Evolutionary conservation across 805 yeast species (phyloP).

Genomic region (Kuraishia ogatae): DNA sequence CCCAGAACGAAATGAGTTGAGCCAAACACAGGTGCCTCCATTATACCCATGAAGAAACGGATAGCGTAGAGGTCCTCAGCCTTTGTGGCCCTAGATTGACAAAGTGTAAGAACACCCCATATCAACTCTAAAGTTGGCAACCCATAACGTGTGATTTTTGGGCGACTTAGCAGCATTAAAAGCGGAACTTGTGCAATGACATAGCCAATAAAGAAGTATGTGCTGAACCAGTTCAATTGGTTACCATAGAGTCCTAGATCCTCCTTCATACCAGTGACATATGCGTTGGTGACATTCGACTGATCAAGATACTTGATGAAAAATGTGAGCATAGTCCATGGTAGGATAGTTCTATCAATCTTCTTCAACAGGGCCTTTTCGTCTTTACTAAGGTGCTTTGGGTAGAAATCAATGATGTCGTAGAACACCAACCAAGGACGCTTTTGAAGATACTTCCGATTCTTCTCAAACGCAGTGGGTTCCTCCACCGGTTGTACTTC

Average conservation of each 20-base stretch:
- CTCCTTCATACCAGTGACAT: constrained; percentile 54
- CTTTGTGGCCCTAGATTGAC: constrained; percentile 22
- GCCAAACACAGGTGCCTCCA: constrained; percentile 42
- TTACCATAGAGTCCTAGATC: constrained; percentile 50
- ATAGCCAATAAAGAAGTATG: constrained; percentile 44
- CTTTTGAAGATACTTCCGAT: not conserved
- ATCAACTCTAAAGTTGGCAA: constrained; percentile 33
- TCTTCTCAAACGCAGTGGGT: not conserved
- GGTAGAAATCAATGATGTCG: constrained; percentile 1
- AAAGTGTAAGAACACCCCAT: constrained; percentile 35
- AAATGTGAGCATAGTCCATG: constrained; percentile 22
- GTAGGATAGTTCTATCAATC: constrained; percentile 24
- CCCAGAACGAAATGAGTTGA: constrained; percentile 36
- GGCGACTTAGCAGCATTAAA: constrained; percentile 29
- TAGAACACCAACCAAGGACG: constrained; percentile 1
- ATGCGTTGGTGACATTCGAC: constrained; percentile 54
- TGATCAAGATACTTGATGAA: constrained; percentile 4
- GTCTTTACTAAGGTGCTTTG: constrained; percentile 12
- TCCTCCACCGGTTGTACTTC: not conserved
- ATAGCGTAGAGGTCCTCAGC: constrained; percentile 21
- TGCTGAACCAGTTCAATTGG: constrained; percentile 34
- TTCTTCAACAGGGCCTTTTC: constrained; percentile 26
- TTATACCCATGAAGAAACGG: constrained; percentile 31
- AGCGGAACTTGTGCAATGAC: constrained; percentile 44
- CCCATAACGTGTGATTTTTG: constrained; percentile 31